These are phyloP conservation scores for Geotrichum phurueaensis DNA, from an alignment of 1,139 yeast species.

Conservation along the genomic window DNA sequence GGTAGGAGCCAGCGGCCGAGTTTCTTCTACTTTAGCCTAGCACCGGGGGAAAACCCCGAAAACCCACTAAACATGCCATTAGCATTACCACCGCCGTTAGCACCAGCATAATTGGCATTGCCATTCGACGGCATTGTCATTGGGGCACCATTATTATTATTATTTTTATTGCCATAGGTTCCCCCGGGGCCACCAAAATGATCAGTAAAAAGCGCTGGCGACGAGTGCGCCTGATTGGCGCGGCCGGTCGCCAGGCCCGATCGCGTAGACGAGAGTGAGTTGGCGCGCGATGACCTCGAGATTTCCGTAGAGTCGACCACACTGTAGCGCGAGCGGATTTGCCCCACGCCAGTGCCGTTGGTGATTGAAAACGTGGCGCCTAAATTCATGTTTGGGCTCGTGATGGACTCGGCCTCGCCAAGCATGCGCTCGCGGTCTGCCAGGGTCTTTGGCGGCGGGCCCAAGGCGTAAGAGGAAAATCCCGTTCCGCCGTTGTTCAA, in stretches of 20 bases:
- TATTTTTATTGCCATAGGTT: not conserved
- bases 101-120: not conserved
- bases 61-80: not conserved
- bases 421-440: not conserved
- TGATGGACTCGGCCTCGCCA: not conserved
- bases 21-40: not conserved
- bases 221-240: not conserved
- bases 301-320: not conserved
- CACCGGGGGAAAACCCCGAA: not conserved
- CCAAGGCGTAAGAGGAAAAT: not conserved
- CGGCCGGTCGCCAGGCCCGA: not conserved
- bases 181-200: conserved; percentile 1
- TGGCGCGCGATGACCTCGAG: not conserved
- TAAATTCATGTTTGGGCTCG: not conserved
- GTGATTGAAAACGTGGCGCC: not conserved
- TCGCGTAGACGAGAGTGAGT: not conserved
- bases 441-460: not conserved
- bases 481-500: not conserved
- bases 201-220: conserved; percentile 6
- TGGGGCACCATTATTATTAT: not conserved
- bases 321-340: not conserved
- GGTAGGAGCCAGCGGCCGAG: not conserved
- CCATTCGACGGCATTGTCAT: not conserved
- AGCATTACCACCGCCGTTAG: not conserved
- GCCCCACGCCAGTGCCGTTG: not conserved